Evolutionary conservation across 192 early-diverging fungal genomes (phyloP).

Genomic region (Endogone sp.): DNA sequence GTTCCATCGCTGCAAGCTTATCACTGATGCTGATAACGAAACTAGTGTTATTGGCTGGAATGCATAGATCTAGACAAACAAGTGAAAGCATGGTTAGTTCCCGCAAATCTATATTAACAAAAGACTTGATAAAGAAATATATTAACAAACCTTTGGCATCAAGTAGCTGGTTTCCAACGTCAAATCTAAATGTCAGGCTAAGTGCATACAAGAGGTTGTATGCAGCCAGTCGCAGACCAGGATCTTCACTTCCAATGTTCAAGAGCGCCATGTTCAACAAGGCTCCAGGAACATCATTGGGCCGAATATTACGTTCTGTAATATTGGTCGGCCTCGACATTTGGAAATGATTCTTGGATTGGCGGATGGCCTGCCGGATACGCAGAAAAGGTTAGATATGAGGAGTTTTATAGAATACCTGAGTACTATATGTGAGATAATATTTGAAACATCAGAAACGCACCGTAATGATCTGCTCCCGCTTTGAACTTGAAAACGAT

Average conservation of each 20-base stretch:
- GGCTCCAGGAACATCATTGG: conserved; percentile 87
- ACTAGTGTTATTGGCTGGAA: conserved; percentile 85
- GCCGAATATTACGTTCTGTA: conserved; percentile 72
- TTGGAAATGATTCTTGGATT: conserved; percentile 66
- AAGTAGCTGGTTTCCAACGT: conserved; percentile 75
- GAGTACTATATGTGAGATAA: neutral
- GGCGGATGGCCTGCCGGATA: conserved; percentile 66
- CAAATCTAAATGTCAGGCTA: conserved; percentile 76
- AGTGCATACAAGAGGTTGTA: conserved; percentile 91
- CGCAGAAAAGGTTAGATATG: too few species aligned
- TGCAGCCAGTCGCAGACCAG: conserved; percentile 73
- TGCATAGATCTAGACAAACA: conserved; percentile 60
- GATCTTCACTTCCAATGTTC: conserved; percentile 82
- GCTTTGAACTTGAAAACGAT: conserved; percentile 69
- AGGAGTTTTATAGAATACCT: too few species aligned
- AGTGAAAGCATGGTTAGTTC: too few species aligned
- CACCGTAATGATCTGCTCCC: conserved; percentile 56
- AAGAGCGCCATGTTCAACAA: conserved; percentile 90
- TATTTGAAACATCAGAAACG: neutral
- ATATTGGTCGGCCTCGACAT: conserved; percentile 58
- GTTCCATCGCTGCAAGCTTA: conserved; percentile 68
- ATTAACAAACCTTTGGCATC: conserved; percentile 54
- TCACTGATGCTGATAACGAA: conserved; percentile 84
- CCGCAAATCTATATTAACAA: too few species aligned
- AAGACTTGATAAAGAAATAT: too few species aligned